A percentile compares a stretch with the other conserved stretches of the same genome.
Conservation (phyloP, 495 filamentous ascomycete species). For the Penicillium simplicissimum region DNA sequence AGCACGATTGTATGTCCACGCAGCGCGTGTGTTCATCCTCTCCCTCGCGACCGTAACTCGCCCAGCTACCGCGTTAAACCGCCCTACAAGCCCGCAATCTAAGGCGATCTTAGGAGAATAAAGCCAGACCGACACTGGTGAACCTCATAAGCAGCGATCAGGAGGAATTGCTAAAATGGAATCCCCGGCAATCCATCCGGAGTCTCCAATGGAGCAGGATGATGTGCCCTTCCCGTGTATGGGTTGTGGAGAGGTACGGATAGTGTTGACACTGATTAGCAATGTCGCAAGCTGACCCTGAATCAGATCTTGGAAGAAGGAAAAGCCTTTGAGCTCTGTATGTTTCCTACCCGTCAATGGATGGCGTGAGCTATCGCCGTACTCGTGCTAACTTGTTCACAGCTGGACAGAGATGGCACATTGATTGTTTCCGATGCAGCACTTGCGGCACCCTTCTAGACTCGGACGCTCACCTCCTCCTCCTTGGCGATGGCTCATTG, state of each 20-base stretch:
- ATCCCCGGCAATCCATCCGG: constrained; percentile 60
- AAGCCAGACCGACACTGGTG: not conserved
- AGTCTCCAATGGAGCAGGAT: constrained; percentile 83
- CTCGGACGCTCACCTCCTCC: constrained; percentile 95
- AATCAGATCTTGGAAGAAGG: constrained; percentile 91
- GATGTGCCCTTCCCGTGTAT: constrained; percentile 91
- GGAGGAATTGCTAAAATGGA: constrained; percentile 36
- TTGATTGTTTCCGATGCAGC: constrained; percentile 98
- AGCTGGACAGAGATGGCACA: constrained; percentile 99
- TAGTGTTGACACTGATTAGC: not conserved
- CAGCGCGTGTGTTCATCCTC: not conserved
- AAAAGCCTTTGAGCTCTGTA: constrained; percentile 97
- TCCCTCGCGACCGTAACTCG: not conserved
- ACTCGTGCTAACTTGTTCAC: constrained; percentile 21
- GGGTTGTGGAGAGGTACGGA: constrained; percentile 89
- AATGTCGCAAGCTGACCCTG: constrained; percentile 17
- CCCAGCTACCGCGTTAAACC: not conserved
- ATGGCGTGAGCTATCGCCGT: not conserved
- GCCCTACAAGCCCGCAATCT: not conserved
- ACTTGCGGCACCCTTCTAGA: constrained; percentile 94
- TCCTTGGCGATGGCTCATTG: constrained; percentile 95
- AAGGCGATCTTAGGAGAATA: not conserved
- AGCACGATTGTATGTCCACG: not conserved
- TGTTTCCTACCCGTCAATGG: constrained; percentile 32
- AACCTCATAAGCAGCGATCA: not conserved